Percentiles rank a stretch among this genome's conserved stretches.
These are phyloP conservation scores for Hericium alpestre DNA, from an alignment of 768 basidiomycete species.

Conservation along the genomic window DNA sequence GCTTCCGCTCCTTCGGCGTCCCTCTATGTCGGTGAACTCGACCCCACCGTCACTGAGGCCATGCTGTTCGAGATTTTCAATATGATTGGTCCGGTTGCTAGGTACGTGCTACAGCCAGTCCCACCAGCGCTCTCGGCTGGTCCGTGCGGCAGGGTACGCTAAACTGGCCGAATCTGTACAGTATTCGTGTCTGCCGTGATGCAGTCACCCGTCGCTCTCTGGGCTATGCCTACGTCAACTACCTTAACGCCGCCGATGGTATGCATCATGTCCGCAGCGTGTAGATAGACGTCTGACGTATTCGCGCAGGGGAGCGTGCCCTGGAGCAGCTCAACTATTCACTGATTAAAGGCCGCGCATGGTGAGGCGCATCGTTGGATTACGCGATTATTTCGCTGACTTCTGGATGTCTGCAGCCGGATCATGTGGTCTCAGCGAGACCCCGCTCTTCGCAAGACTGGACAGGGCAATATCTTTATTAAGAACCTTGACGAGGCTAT, in stretches of 20 bases:
- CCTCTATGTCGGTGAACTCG: slow-evolving; percentile 98
- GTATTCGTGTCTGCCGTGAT: slow-evolving; percentile 99
- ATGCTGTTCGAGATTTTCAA: slow-evolving; percentile 99
- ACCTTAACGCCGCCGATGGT: slow-evolving; percentile 92
- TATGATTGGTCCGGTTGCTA: slow-evolving; percentile 98
- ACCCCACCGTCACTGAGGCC: slow-evolving; percentile 95
- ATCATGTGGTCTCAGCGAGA: slow-evolving; percentile 99
- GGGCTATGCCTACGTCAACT: slow-evolving; percentile 99
- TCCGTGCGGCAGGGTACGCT: slow-evolving; percentile 1
- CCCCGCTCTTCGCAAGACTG: slow-evolving; percentile 97
- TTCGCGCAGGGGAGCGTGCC: slow-evolving; percentile 76
- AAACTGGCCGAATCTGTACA: slow-evolving; percentile 19
- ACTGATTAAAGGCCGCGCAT: slow-evolving; percentile 94
- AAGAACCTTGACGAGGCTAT: slow-evolving; percentile 97
- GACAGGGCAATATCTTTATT: slow-evolving; percentile 99
- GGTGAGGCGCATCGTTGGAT: slow-evolving; percentile 37
- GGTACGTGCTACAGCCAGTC: slow-evolving; percentile 37
- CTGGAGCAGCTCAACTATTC: slow-evolving; percentile 99
- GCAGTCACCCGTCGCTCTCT: slow-evolving; percentile 99
- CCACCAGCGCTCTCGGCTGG: not conserved
- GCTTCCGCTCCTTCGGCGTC: slow-evolving; percentile 77
- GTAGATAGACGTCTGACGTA: slow-evolving; percentile 7
- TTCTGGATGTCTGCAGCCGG: slow-evolving; percentile 45
- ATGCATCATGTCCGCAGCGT: slow-evolving; percentile 17
- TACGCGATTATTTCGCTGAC: slow-evolving; percentile 1